Percentiles rank a stretch among this genome's conserved stretches.
Conservation (phyloP, 768 basidiomycete genomes). For the Mycena floridula region DNA sequence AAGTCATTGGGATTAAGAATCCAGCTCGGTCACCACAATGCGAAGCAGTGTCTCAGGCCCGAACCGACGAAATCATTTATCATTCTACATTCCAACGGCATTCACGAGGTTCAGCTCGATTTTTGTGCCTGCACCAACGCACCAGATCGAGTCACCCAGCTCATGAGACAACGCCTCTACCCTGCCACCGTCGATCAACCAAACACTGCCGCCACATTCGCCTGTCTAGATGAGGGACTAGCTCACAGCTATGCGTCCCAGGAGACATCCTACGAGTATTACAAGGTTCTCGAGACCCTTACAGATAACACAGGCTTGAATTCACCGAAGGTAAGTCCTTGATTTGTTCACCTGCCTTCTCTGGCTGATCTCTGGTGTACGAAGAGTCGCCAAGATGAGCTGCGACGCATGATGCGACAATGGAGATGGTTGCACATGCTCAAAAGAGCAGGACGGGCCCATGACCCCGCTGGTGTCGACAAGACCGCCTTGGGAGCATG, state of each 20-base stretch:
- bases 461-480: conserved; percentile 8
- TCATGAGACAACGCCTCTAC: neutral
- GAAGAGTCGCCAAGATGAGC: conserved; percentile 9
- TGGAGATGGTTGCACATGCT: conserved; percentile 12
- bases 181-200: neutral
- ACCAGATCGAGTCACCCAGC: neutral
- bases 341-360: neutral
- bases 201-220: neutral
- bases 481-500: conserved; percentile 11
- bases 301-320: neutral
- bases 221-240: neutral
- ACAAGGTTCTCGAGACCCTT: neutral
- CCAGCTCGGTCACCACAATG: neutral
- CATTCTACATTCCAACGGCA: conserved; percentile 3
- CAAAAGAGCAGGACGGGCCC: conserved; percentile 9
- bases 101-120: conserved; percentile 10
- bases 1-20: neutral
- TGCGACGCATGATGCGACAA: conserved; percentile 9
- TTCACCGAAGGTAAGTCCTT: neutral
- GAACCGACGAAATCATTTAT: neutral
- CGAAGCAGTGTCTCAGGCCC: neutral
- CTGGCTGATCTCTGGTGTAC: neutral
- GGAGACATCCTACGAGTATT: neutral
- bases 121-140: conserved; percentile 9
- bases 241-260: neutral